Evolutionary conservation across 1,284 basidiomycete species (phyloP).

Genomic region (Tilletia walkeri): DNA sequence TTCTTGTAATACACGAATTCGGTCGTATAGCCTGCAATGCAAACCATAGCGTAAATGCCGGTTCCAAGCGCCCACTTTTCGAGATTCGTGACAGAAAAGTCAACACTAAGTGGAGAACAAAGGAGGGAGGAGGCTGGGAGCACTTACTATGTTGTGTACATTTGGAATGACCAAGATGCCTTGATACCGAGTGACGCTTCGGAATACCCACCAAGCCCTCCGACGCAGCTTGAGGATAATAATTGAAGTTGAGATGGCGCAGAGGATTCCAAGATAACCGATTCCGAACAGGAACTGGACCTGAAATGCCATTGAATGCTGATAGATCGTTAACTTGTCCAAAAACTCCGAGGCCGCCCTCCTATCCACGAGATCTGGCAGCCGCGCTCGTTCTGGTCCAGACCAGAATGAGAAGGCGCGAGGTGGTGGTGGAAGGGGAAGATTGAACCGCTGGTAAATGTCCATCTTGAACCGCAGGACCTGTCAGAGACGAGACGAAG

Average conservation of each 20-base stretch:
- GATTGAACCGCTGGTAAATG: background rate
- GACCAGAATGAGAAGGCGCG: background rate
- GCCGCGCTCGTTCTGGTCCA: background rate
- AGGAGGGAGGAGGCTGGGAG: too few species aligned
- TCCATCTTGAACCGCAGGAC: background rate
- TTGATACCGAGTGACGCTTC: background rate
- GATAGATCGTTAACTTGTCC: constrained; percentile 2
- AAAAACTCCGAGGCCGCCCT: background rate
- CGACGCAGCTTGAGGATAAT: background rate
- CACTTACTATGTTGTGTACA: background rate
- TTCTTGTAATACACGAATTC: background rate
- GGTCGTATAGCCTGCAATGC: background rate
- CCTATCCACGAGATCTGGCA: background rate
- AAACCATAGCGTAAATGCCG: background rate
- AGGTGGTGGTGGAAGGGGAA: background rate
- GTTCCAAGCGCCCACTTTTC: background rate
- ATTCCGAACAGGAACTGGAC: background rate
- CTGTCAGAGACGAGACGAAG: background rate
- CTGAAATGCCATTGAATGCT: background rate
- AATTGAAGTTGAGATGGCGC: background rate
- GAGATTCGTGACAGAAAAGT: too few species aligned
- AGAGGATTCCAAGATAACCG: background rate
- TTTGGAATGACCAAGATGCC: background rate
- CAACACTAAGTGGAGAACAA: too few species aligned
- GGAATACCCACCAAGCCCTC: constrained; percentile 5